phyloP scores from a whole-genome alignment of 1,284 basidiomycete species.

The Puccinia sorghi region DNA sequence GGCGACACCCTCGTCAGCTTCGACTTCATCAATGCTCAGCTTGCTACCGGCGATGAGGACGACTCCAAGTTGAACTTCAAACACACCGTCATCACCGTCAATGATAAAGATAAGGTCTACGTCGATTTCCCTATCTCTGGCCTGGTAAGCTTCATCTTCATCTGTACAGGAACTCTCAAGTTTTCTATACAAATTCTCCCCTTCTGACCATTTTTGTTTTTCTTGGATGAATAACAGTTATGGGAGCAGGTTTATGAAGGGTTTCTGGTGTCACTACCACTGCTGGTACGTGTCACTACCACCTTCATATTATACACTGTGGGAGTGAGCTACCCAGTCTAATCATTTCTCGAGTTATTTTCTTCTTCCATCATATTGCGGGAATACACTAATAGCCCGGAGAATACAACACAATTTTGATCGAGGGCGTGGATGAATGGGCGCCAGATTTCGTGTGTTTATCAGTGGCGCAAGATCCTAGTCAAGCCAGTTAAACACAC shows the following conservation, averaged over 20 bases:
- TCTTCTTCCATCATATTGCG: background rate
- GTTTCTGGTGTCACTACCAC: conserved; percentile 20
- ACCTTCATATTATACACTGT: background rate
- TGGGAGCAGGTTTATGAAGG: conserved; percentile 35
- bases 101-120: conserved; percentile 14
- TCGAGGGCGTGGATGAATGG: conserved; percentile 30
- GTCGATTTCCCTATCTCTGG: conserved; percentile 39
- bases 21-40: conserved; percentile 43
- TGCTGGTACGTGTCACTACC: background rate
- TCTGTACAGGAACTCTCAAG: too few species aligned
- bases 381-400: background rate
- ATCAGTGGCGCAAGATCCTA: conserved; percentile 9
- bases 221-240: background rate
- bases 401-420: conserved; percentile 10
- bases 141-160: too few species aligned
- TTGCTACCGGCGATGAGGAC: background rate
- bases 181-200: background rate
- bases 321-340: too few species aligned
- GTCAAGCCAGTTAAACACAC: conserved; percentile 1
- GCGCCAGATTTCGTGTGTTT: conserved; percentile 31
- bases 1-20: conserved; percentile 31
- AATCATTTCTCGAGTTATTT: too few species aligned
- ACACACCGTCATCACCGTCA: conserved; percentile 1
- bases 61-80: conserved; percentile 24
- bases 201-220: background rate